A percentile compares a stretch with the other conserved stretches of the same genome.
These are phyloP conservation scores for Kodamaea plutei DNA, from an alignment of 1,139 yeast species.

Conservation along the genomic window DNA sequence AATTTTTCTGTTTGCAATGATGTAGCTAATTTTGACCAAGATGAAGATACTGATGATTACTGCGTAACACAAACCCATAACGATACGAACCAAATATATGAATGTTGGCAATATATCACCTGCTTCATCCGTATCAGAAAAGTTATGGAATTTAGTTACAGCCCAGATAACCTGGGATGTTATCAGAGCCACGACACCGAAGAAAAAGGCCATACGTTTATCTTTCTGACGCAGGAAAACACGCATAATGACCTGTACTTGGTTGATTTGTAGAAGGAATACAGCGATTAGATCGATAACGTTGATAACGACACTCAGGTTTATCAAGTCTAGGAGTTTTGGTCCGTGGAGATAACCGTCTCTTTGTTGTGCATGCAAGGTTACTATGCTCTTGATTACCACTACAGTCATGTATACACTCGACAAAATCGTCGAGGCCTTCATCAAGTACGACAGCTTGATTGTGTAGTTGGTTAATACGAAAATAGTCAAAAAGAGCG, in stretches of 20 bases:
- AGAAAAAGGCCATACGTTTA: constrained; percentile 57
- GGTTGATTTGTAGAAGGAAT: constrained; percentile 61
- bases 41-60: constrained; percentile 61
- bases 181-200: constrained; percentile 57
- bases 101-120: constrained; percentile 72
- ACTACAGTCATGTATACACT: constrained; percentile 52
- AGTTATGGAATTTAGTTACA: constrained; percentile 49
- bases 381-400: constrained; percentile 44
- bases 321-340: constrained; percentile 44
- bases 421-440: constrained; percentile 44
- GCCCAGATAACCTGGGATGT: constrained; percentile 70
- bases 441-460: constrained; percentile 48
- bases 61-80: constrained; percentile 69
- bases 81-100: constrained; percentile 71
- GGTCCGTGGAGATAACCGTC: constrained; percentile 56
- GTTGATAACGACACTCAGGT: constrained; percentile 46
- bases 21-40: constrained; percentile 50
- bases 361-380: constrained; percentile 47
- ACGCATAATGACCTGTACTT: constrained; percentile 73
- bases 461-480: constrained; percentile 59
- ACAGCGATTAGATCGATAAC: constrained; percentile 63
- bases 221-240: constrained; percentile 69
- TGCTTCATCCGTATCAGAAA: constrained; percentile 36
- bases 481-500: constrained; percentile 59
- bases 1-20: constrained; percentile 46